These are phyloP conservation scores for Dalbergia cochinchinensis DNA, from an alignment of 306 rosid species.

Conservation along the genomic window DNA sequence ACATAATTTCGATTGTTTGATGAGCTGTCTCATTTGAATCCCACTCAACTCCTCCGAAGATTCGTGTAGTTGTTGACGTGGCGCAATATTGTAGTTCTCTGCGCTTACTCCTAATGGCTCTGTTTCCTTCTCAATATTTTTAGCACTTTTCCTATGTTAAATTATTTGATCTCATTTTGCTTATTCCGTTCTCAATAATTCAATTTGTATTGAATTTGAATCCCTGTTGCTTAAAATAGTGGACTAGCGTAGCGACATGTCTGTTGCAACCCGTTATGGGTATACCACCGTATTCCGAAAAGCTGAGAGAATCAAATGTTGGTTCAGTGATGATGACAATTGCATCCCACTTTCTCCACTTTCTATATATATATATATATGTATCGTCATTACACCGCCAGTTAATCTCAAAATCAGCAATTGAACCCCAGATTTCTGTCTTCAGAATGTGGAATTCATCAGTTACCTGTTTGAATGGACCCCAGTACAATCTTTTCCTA, in stretches of 20 bases:
- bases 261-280: conserved; percentile 9
- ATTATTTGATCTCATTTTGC: conserved; percentile 15
- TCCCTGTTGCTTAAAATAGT: conserved; percentile 18
- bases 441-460: conserved; percentile 14
- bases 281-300: conserved; percentile 14
- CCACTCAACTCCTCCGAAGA: conserved; percentile 48
- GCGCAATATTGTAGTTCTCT: conserved; percentile 44
- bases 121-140: background rate
- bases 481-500: background rate
- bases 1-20: background rate
- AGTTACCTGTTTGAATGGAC: conserved; percentile 28
- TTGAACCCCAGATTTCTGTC: conserved; percentile 10
- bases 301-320: conserved; percentile 13
- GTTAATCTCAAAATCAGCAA: conserved; percentile 23
- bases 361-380: background rate
- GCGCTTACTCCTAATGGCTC: background rate
- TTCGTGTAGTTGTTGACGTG: conserved; percentile 49
- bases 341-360: conserved; percentile 11
- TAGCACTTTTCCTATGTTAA: background rate
- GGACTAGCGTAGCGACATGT: background rate
- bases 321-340: conserved; percentile 34
- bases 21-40: conserved; percentile 47
- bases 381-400: background rate
- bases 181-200: conserved; percentile 11
- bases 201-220: conserved; percentile 23